Conservation (phyloP, 139 green algal species). For the Picochlorum sp. region DNA sequence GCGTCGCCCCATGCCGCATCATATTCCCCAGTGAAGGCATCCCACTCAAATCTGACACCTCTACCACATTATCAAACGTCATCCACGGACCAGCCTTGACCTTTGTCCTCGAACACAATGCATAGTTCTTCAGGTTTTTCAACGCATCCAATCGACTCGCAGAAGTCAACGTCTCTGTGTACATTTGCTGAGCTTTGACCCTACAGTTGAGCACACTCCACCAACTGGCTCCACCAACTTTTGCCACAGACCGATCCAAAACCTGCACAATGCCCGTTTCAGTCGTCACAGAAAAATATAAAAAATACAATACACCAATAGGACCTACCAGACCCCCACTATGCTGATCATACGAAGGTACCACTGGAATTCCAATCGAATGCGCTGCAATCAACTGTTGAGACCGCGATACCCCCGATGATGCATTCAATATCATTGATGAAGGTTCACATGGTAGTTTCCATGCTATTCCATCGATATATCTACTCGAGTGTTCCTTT, state of each 20-base stretch:
- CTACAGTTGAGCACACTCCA: constrained; percentile 49
- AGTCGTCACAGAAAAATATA: neutral
- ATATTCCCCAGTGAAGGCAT: neutral
- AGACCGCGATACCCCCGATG: constrained; percentile 45
- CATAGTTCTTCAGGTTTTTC: constrained; percentile 46
- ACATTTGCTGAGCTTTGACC: constrained; percentile 37
- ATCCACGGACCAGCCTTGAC: constrained; percentile 21
- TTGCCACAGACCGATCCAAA: constrained; percentile 54
- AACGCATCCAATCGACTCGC: constrained; percentile 18
- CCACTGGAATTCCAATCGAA: constrained; percentile 40
- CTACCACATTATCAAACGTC: constrained; percentile 27
- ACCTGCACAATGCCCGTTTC: constrained; percentile 35
- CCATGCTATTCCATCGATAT: constrained; percentile 35
- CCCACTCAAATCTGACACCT: constrained; percentile 20
- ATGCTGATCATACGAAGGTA: constrained; percentile 42
- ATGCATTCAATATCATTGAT: constrained; percentile 33
- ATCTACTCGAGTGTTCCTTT: constrained; percentile 22
- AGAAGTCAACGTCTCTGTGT: constrained; percentile 4
- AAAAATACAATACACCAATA: neutral
- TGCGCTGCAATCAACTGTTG: constrained; percentile 62
- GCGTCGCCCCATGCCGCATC: neutral
- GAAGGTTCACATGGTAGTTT: constrained; percentile 47
- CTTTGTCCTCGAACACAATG: constrained; percentile 23
- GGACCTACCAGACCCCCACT: constrained; percentile 50
- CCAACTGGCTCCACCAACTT: constrained; percentile 40